Evolutionary conservation across 148 eudicot genomes (phyloP).

Genomic region (Oxyria digyna): DNA sequence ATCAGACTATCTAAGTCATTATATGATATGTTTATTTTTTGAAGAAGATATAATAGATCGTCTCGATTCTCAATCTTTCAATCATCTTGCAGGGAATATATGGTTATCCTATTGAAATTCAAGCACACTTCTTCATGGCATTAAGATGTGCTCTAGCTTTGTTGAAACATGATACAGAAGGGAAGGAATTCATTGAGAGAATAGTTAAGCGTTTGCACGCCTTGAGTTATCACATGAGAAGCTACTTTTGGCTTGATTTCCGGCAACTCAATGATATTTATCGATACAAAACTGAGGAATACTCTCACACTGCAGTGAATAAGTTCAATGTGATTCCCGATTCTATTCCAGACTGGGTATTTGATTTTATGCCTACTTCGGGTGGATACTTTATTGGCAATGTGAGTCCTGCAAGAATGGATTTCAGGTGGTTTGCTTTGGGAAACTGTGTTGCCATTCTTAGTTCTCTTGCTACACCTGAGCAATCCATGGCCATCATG

Average conservation of each 20-base stretch:
- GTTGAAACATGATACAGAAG: slow-evolving; percentile 51
- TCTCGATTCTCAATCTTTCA: not conserved
- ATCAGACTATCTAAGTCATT: not conserved
- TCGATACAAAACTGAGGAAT: slow-evolving; percentile 66
- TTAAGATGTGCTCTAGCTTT: slow-evolving; percentile 16
- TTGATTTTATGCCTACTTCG: slow-evolving; percentile 18
- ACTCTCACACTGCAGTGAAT: slow-evolving; percentile 62
- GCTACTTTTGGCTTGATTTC: slow-evolving; percentile 69
- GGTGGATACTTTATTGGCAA: slow-evolving; percentile 25
- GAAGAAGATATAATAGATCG: not conserved
- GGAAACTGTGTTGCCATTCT: slow-evolving; percentile 22
- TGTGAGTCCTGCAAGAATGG: slow-evolving; percentile 26
- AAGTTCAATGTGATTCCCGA: slow-evolving; percentile 38
- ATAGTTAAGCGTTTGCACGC: slow-evolving; percentile 55
- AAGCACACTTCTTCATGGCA: slow-evolving; percentile 50
- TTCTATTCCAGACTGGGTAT: slow-evolving; percentile 23
- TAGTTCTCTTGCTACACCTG: slow-evolving; percentile 20
- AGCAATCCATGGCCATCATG: slow-evolving; percentile 22
- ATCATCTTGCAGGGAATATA: slow-evolving; percentile 42
- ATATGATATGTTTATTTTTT: not conserved
- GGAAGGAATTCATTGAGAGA: slow-evolving; percentile 49
- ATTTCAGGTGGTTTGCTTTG: slow-evolving; percentile 23
- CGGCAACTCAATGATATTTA: slow-evolving; percentile 56
- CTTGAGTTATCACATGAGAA: slow-evolving; percentile 59
- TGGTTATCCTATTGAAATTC: slow-evolving; percentile 64